Percentiles rank a stretch among this genome's conserved stretches.
Conservation (phyloP, 2,329 filamentous ascomycete species). For the Fusarium verrucosum region DNA sequence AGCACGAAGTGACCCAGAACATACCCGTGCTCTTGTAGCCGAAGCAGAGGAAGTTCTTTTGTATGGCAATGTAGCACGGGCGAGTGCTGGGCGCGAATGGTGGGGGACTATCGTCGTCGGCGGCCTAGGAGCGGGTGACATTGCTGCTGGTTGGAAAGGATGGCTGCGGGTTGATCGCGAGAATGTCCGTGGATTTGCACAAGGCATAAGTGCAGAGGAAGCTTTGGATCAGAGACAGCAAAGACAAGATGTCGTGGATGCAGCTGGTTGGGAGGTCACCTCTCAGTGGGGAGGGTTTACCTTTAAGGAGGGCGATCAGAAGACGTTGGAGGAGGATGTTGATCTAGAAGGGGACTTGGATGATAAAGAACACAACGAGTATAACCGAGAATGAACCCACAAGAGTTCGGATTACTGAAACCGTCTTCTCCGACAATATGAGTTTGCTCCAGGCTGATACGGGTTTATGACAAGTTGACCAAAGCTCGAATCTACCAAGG, state of each 20-base stretch:
- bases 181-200: conserved; percentile 52
- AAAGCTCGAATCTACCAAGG: background rate
- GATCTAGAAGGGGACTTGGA: background rate
- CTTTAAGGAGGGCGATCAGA: conserved; percentile 46
- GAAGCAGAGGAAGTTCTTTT: conserved; percentile 60
- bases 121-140: conserved; percentile 48
- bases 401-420: background rate
- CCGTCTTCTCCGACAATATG: background rate
- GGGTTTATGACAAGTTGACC: background rate
- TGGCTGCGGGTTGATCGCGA: conserved; percentile 63
- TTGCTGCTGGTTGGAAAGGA: conserved; percentile 53
- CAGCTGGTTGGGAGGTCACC: conserved; percentile 57
- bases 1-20: conserved; percentile 42
- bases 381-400: background rate
- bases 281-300: conserved; percentile 62
- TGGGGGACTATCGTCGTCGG: conserved; percentile 68
- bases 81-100: conserved; percentile 59
- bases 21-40: conserved; percentile 50
- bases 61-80: conserved; percentile 54
- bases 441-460: conserved; percentile 4
- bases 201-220: conserved; percentile 55
- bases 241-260: conserved; percentile 54
- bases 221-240: conserved; percentile 54
- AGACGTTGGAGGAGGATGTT: background rate
- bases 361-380: background rate